Conservation (phyloP, 2,329 filamentous ascomycete species). For the Colletotrichum spinosum region DNA sequence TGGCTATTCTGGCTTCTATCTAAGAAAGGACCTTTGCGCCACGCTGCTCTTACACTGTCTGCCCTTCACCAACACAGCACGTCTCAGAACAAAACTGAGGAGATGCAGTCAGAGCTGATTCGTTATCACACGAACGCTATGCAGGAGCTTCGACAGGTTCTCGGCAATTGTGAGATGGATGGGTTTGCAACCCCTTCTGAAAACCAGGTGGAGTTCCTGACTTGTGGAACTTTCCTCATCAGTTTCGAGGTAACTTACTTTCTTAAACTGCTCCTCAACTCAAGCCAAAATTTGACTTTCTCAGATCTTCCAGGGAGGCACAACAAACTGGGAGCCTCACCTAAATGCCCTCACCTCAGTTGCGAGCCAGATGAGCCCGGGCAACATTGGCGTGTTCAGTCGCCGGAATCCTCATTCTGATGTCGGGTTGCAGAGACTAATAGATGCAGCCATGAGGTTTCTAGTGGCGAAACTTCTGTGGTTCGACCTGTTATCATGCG, state of each 20-base stretch:
- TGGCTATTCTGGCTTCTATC: conserved; percentile 43
- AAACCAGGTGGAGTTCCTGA: conserved; percentile 42
- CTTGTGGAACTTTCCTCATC: conserved; percentile 42
- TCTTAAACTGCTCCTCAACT: too few relatives aligned
- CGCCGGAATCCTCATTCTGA: not conserved
- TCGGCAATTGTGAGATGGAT: conserved; percentile 22
- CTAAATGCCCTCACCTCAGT: conserved; percentile 22
- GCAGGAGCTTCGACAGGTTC: conserved; percentile 40
- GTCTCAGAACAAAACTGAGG: conserved; percentile 36
- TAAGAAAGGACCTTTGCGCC: conserved; percentile 39
- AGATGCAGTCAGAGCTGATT: conserved; percentile 40
- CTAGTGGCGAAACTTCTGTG: conserved; percentile 30
- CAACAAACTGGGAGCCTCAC: conserved; percentile 30
- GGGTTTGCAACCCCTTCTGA: conserved; percentile 32
- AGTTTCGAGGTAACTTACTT: conserved; percentile 41
- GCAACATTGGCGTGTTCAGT: not conserved
- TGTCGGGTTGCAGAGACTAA: conserved; percentile 13
- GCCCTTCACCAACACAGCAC: conserved; percentile 43
- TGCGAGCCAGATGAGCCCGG: conserved; percentile 11
- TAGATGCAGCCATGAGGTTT: conserved; percentile 31
- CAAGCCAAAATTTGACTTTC: not conserved
- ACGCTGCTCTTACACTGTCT: conserved; percentile 43
- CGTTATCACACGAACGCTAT: conserved; percentile 43
- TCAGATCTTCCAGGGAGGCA: conserved; percentile 32
- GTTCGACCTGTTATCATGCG: conserved; percentile 30